Percentiles rank a stretch among this genome's conserved stretches.
Conservation (phyloP, 345 rosid species). For the Cochlearia excelsa region DNA sequence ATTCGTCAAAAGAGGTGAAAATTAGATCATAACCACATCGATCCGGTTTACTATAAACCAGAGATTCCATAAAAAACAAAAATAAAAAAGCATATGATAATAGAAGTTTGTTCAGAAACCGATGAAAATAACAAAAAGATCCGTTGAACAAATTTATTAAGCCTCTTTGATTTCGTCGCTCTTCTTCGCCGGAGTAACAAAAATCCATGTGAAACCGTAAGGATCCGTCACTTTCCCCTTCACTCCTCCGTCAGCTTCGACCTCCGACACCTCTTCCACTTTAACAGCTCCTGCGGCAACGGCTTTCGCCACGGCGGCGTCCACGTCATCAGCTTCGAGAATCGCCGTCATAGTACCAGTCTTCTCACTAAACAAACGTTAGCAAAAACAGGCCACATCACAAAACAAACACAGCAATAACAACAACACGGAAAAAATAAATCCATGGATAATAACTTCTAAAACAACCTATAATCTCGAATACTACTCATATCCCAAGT, state of each 20-base stretch:
- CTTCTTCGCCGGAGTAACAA: constrained; percentile 48
- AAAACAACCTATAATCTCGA: too few species aligned
- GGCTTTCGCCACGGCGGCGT: constrained; percentile 59
- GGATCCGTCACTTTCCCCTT: constrained; percentile 77
- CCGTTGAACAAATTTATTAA: constrained; percentile 17
- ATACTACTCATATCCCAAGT: not conserved
- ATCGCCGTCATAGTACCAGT: constrained; percentile 29
- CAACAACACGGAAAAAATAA: too few species aligned
- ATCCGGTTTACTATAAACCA: constrained; percentile 22
- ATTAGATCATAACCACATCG: not conserved
- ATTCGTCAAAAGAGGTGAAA: constrained; percentile 24
- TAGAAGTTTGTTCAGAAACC: constrained; percentile 21
- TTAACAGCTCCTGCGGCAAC: constrained; percentile 65
- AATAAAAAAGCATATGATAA: not conserved
- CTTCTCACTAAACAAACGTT: constrained; percentile 37
- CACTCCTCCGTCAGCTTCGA: constrained; percentile 45
- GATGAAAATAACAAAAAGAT: not conserved
- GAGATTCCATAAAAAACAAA: constrained; percentile 14
- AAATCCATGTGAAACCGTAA: constrained; percentile 67
- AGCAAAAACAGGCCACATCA: not conserved
- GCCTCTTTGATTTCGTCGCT: constrained; percentile 35
- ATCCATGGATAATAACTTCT: too few species aligned
- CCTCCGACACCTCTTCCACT: constrained; percentile 49
- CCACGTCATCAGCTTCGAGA: constrained; percentile 71
- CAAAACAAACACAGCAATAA: too few species aligned